Percentiles rank a stretch among this genome's conserved stretches.
Conservation (phyloP, 139 green algal species). For the Chlorella sorokiniana region DNA sequence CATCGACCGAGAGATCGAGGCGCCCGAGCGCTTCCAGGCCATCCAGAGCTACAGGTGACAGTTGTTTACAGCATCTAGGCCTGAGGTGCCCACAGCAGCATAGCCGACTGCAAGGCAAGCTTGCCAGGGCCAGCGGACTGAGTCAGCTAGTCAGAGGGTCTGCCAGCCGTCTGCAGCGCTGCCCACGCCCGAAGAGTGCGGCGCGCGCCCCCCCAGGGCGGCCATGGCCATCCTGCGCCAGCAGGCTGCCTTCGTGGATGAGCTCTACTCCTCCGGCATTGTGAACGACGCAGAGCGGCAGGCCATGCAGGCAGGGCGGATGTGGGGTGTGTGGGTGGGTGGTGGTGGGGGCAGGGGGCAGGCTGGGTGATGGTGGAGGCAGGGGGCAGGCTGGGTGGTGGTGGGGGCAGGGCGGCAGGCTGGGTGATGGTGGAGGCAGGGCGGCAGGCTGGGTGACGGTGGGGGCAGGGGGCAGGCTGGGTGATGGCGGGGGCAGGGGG, state of each 20-base stretch:
- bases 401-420: too few relatives aligned
- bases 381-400: too few relatives aligned
- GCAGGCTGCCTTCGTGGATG: slow-evolving; percentile 74
- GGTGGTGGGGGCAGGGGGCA: neutral
- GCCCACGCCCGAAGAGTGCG: too few relatives aligned
- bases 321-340: neutral
- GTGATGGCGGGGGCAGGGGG: too few relatives aligned
- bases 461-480: too few relatives aligned
- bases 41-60: slow-evolving; percentile 50
- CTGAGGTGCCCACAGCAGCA: neutral
- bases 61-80: neutral
- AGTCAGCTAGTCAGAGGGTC: too few relatives aligned
- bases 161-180: too few relatives aligned
- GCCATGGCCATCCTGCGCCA: slow-evolving; percentile 53
- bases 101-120: too few relatives aligned
- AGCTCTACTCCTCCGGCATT: slow-evolving; percentile 68
- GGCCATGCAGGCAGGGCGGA: slow-evolving; percentile 40
- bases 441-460: too few relatives aligned
- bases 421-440: too few relatives aligned
- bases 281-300: slow-evolving; percentile 69
- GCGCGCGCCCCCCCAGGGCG: slow-evolving; percentile 18
- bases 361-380: too few relatives aligned
- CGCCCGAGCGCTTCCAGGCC: slow-evolving; percentile 74
- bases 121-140: too few relatives aligned
- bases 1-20: slow-evolving; percentile 79